Percentiles rank a stretch among this genome's conserved stretches.
Evolutionary conservation across 164 flowering plant species (phyloP).

Genomic region (Stephania cephalantha): DNA sequence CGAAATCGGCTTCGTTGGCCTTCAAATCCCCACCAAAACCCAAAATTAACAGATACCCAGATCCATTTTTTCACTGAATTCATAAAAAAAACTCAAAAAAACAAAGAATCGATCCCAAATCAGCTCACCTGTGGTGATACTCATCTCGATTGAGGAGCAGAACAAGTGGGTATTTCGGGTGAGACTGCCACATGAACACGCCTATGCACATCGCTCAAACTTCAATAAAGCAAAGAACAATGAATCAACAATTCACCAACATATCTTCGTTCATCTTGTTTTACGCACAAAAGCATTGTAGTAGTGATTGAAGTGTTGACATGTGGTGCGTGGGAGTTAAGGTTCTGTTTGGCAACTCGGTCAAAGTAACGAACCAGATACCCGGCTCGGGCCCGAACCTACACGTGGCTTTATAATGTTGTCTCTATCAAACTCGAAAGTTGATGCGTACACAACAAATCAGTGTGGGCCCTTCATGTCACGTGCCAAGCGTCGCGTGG

Average conservation of each 20-base stretch:
- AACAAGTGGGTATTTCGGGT: slow-evolving; percentile 55
- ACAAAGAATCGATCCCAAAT: neutral
- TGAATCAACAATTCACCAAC: too few relatives aligned
- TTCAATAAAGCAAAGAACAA: too few relatives aligned
- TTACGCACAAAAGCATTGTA: too few relatives aligned
- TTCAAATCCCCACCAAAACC: slow-evolving; percentile 10
- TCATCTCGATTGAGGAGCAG: slow-evolving; percentile 79
- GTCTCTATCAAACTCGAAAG: neutral
- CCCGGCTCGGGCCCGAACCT: neutral
- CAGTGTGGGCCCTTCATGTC: neutral
- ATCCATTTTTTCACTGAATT: neutral
- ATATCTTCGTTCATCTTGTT: too few relatives aligned
- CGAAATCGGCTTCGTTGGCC: slow-evolving; percentile 52
- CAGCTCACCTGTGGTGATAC: slow-evolving; percentile 42
- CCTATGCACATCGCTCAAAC: slow-evolving; percentile 56
- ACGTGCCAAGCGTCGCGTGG: neutral
- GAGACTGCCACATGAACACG: slow-evolving; percentile 61
- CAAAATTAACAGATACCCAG: neutral
- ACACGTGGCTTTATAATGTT: neutral
- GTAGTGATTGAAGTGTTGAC: too few relatives aligned
- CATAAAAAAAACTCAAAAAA: neutral
- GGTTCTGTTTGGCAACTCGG: too few relatives aligned
- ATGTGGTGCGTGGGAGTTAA: too few relatives aligned
- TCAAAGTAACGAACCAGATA: neutral
- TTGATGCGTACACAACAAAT: too few relatives aligned